phyloP scores from a whole-genome alignment of 306 rosid genomes.

The Trifolium fragiferum region DNA sequence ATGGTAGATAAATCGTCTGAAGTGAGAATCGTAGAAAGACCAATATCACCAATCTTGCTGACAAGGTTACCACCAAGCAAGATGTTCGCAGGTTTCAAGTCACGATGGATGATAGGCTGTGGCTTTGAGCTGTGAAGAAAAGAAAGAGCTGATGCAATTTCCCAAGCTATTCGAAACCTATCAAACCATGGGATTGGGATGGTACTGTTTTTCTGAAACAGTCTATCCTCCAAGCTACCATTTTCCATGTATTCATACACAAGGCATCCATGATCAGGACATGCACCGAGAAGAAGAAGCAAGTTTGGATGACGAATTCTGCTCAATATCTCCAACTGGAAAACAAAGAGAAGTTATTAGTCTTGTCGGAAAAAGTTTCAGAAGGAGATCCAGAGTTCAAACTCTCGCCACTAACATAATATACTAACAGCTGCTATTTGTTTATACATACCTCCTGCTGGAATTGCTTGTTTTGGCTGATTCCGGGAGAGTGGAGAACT shows the following conservation, averaged over 20 bases:
- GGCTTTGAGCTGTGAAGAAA: conserved; percentile 94
- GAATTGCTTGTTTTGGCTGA: conserved; percentile 65
- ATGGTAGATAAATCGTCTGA: conserved; percentile 63
- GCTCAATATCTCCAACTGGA: conserved; percentile 88
- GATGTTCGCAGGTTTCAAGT: conserved; percentile 93
- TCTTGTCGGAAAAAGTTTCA: not conserved
- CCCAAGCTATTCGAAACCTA: conserved; percentile 92
- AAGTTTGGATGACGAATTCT: conserved; percentile 88
- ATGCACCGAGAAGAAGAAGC: conserved; percentile 94
- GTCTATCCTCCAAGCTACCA: conserved; percentile 89
- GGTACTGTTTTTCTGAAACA: conserved; percentile 59
- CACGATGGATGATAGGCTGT: conserved; percentile 90
- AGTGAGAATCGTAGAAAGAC: conserved; percentile 74
- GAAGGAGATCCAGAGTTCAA: no score
- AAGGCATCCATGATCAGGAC: conserved; percentile 80
- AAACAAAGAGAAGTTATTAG: conserved; percentile 45
- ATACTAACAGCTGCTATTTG: no score
- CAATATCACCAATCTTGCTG: conserved; percentile 94
- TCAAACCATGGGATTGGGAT: conserved; percentile 89
- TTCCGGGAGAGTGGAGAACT: conserved; percentile 71
- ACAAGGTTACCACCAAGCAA: conserved; percentile 80
- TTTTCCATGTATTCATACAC: conserved; percentile 94
- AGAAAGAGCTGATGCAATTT: conserved; percentile 87
- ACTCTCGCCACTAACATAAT: no score
- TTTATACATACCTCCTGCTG: conserved; percentile 72